Conservation (phyloP, 176 grass and related monocot species). For the Oryza coarctata region DNA sequence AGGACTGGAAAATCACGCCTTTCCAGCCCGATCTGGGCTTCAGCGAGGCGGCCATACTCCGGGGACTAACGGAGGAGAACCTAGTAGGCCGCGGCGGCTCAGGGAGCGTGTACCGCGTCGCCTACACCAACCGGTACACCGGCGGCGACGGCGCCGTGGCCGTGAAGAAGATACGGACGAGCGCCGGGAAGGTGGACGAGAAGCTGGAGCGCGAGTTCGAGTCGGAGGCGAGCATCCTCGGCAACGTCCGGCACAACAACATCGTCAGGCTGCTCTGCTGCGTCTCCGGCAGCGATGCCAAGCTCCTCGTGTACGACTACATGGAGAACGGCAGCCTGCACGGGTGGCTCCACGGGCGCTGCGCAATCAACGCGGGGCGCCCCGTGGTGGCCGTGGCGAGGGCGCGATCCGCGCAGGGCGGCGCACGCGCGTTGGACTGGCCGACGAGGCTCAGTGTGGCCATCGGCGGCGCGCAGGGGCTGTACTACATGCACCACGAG, state of each 20-base stretch:
- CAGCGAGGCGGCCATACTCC: conserved; percentile 42
- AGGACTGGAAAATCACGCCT: conserved; percentile 70
- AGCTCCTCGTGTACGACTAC: conserved; percentile 91
- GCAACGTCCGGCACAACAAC: conserved; percentile 71
- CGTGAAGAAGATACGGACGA: conserved; percentile 67
- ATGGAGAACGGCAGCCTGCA: conserved; percentile 80
- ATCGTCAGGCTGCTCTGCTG: conserved; percentile 79
- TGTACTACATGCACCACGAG: conserved; percentile 92
- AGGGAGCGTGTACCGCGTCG: conserved; percentile 64
- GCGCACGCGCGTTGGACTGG: conserved; percentile 54
- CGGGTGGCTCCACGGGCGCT: conserved; percentile 58
- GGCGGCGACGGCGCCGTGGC: conserved; percentile 48
- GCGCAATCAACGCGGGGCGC: not conserved
- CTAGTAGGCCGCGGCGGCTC: conserved; percentile 63
- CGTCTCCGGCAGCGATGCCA: conserved; percentile 59
- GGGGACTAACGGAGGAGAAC: conserved; percentile 66
- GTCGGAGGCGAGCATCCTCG: conserved; percentile 69
- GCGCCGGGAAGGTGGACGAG: conserved; percentile 34
- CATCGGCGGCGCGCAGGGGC: conserved; percentile 52
- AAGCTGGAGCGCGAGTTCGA: conserved; percentile 70
- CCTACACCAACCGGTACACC: conserved; percentile 41
- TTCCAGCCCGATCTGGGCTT: conserved; percentile 61
- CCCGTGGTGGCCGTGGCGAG: conserved; percentile 4
- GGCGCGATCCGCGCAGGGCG: not conserved
- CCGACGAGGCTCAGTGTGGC: conserved; percentile 59